Conservation (phyloP, 2,329 filamentous ascomycete genomes). For the Calonectria pteridis region DNA sequence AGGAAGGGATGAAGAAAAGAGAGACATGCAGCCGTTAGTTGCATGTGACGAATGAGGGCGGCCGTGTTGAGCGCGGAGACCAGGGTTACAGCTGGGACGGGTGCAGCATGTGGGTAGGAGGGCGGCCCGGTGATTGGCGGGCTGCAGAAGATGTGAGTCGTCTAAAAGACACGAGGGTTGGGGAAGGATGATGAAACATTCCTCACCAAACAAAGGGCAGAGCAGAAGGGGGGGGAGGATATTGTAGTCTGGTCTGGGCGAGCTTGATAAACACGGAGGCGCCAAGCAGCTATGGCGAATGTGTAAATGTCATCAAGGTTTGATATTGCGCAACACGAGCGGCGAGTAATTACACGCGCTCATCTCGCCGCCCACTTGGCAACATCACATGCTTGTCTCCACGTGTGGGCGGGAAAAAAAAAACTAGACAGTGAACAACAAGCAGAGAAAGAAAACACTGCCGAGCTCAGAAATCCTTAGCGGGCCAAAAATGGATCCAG, state of each 20-base stretch:
- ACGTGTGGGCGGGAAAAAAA: not conserved
- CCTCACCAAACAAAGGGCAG: constrained; percentile 6
- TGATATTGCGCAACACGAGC: not conserved
- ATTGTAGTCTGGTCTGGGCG: not conserved
- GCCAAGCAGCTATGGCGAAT: not conserved
- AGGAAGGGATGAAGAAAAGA: not conserved
- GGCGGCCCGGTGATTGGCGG: not conserved
- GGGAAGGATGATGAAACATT: constrained; percentile 1
- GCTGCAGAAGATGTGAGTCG: not conserved
- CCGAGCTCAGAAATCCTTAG: constrained; percentile 9
- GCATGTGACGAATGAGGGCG: constrained; percentile 20
- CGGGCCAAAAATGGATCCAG: not conserved
- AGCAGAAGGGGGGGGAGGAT: not conserved
- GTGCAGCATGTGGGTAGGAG: constrained; percentile 15
- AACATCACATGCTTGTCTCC: constrained; percentile 7
- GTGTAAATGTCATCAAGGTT: constrained; percentile 7
- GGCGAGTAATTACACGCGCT: not conserved
- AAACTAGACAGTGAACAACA: not conserved
- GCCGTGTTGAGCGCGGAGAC: not conserved
- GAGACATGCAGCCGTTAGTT: constrained; percentile 11
- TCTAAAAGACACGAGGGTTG: constrained; percentile 1
- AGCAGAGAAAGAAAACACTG: not conserved
- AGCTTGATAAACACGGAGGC: not conserved
- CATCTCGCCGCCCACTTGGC: constrained; percentile 1
- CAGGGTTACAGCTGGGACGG: not conserved